Conservation (phyloP, 805 yeast species). For the Allodekkera sacchari region DNA sequence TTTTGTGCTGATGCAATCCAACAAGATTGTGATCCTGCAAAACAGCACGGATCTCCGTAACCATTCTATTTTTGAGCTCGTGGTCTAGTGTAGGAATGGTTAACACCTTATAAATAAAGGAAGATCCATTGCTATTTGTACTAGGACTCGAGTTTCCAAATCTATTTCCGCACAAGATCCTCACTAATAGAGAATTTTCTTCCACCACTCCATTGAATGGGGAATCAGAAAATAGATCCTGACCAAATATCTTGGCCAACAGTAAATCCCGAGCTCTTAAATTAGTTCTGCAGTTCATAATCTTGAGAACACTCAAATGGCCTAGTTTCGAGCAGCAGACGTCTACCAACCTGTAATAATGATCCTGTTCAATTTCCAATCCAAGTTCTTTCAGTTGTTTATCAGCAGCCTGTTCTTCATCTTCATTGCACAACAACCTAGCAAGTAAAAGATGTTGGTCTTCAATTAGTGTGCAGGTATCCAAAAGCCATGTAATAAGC, state of each 20-base stretch:
- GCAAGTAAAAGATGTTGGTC: slow-evolving; percentile 55
- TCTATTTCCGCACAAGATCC: no score
- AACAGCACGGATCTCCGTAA: slow-evolving; percentile 53
- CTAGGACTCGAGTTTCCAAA: no score
- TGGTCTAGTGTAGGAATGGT: slow-evolving; percentile 61
- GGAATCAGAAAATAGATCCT: no score
- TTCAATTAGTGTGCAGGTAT: slow-evolving; percentile 57
- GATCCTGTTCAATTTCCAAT: neutral
- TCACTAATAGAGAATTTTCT: no score
- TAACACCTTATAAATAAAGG: slow-evolving; percentile 71
- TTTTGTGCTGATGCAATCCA: slow-evolving; percentile 58
- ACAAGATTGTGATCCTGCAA: slow-evolving; percentile 50
- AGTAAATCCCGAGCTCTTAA: slow-evolving; percentile 51
- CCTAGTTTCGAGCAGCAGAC: slow-evolving; percentile 54
- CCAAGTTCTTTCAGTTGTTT: neutral
- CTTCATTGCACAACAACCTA: slow-evolving; percentile 13
- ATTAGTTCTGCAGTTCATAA: slow-evolving; percentile 63
- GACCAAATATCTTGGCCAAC: slow-evolving; percentile 59
- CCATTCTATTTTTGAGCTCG: slow-evolving; percentile 47
- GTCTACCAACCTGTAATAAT: slow-evolving; percentile 10
- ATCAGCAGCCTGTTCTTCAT: slow-evolving; percentile 4
- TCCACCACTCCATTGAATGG: no score
- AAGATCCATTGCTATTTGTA: slow-evolving; percentile 46
- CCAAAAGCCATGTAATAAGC: slow-evolving; percentile 89
- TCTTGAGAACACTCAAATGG: slow-evolving; percentile 69